These are phyloP conservation scores for Sugiyamaella marilandica DNA, from an alignment of 805 yeast species.

Conservation along the genomic window DNA sequence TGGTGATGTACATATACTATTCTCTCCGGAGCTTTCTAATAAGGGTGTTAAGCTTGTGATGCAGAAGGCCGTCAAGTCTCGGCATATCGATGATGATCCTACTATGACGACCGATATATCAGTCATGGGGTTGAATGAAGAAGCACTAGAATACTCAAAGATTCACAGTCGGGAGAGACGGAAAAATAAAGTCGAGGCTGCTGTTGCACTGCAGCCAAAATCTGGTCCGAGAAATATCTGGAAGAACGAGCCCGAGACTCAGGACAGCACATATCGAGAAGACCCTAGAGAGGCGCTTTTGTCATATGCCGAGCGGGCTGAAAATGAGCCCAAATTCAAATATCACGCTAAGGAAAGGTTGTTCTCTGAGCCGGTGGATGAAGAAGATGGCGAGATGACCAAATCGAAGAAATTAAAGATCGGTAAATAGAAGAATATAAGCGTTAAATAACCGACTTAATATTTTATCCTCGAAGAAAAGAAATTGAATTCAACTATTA, in stretches of 20 bases:
- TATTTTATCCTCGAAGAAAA: slow-evolving; percentile 3
- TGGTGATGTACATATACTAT: slow-evolving; percentile 28
- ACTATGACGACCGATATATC: slow-evolving; percentile 24
- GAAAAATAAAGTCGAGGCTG: slow-evolving; percentile 6
- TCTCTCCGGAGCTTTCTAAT: slow-evolving; percentile 26
- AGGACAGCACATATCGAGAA: slow-evolving; percentile 15
- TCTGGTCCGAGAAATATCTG: slow-evolving; percentile 18
- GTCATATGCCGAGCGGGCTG: slow-evolving; percentile 29
- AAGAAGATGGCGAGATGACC: neutral
- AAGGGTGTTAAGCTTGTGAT: slow-evolving; percentile 29
- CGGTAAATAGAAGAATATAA: slow-evolving; percentile 1
- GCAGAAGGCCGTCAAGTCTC: slow-evolving; percentile 24
- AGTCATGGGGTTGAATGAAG: slow-evolving; percentile 28
- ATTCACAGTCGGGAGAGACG: slow-evolving; percentile 6
- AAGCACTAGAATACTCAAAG: slow-evolving; percentile 12
- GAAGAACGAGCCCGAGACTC: slow-evolving; percentile 19
- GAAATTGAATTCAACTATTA: neutral
- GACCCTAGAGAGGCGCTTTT: slow-evolving; percentile 34
- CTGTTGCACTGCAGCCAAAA: slow-evolving; percentile 18
- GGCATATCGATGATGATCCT: slow-evolving; percentile 32
- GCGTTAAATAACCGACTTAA: neutral
- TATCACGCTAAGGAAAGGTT: slow-evolving; percentile 2
- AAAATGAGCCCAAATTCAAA: slow-evolving; percentile 23
- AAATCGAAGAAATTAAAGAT: slow-evolving; percentile 7
- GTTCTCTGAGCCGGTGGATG: slow-evolving; percentile 10